Percentiles rank a stretch among this genome's conserved stretches.
Evolutionary conservation across 768 basidiomycete species (phyloP).

Genomic region (Trametes coccinea): DNA sequence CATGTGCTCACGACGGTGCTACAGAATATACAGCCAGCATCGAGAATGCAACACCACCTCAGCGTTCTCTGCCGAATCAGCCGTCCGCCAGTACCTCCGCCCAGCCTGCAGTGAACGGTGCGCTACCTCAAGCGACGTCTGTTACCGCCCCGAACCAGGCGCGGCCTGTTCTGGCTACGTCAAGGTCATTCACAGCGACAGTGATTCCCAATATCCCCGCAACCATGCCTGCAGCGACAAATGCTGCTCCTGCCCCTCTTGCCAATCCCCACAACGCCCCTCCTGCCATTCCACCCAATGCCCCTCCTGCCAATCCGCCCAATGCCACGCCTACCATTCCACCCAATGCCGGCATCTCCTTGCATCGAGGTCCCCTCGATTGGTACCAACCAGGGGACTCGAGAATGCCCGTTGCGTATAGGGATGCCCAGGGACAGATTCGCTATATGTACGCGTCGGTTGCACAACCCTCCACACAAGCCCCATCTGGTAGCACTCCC

Average conservation of each 20-base stretch:
- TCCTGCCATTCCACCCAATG: neutral
- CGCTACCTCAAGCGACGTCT: neutral
- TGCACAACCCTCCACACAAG: neutral
- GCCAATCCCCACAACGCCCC: neutral
- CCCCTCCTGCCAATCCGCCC: neutral
- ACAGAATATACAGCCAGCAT: neutral
- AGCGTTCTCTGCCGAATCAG: neutral
- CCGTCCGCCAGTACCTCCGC: neutral
- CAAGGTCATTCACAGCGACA: no score
- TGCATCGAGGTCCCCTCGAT: neutral
- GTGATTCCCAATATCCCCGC: neutral
- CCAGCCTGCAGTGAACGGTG: neutral
- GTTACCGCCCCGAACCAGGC: neutral
- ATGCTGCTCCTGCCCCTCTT: neutral
- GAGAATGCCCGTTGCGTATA: constrained; percentile 5
- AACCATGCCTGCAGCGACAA: neutral
- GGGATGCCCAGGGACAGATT: constrained; percentile 1
- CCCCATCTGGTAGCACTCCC: neutral
- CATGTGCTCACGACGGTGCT: neutral
- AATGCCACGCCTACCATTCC: neutral
- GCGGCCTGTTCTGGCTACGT: no score
- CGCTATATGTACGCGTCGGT: neutral
- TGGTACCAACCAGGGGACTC: constrained; percentile 3
- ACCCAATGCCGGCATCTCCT: neutral
- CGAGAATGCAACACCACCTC: neutral